phyloP scores from a whole-genome alignment of 495 filamentous ascomycete species.

The Penicillium dipodomyicola region DNA sequence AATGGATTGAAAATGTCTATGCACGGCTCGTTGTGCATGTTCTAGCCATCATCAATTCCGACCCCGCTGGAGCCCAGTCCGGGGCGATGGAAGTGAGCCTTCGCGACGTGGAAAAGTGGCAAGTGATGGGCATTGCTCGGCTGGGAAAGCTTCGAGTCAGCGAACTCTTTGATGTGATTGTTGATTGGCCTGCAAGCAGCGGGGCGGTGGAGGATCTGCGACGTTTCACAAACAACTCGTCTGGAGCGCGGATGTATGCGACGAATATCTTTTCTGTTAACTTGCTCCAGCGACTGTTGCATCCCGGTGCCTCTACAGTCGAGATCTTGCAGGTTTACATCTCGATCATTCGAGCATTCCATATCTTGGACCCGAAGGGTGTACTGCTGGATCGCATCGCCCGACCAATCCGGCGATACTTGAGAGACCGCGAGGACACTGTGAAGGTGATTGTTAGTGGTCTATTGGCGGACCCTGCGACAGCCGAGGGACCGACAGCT shows the following conservation, averaged over 20 bases:
- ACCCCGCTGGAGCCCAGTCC: slow-evolving; percentile 21
- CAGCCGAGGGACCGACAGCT: slow-evolving; percentile 36
- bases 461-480: slow-evolving; percentile 66
- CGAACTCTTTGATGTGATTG: slow-evolving; percentile 85
- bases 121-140: slow-evolving; percentile 71
- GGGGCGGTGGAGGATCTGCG: slow-evolving; percentile 84
- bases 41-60: slow-evolving; percentile 45
- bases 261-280: slow-evolving; percentile 68
- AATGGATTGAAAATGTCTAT: slow-evolving; percentile 73
- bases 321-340: slow-evolving; percentile 91
- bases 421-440: slow-evolving; percentile 92
- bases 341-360: slow-evolving; percentile 84
- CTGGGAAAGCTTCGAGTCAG: slow-evolving; percentile 76
- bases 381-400: slow-evolving; percentile 87
- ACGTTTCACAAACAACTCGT: slow-evolving; percentile 55
- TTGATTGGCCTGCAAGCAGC: slow-evolving; percentile 74
- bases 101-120: slow-evolving; percentile 71
- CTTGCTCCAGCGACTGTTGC: slow-evolving; percentile 71
- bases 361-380: slow-evolving; percentile 84
- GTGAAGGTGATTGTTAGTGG: slow-evolving; percentile 83
- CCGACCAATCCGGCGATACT: slow-evolving; percentile 75
- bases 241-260: slow-evolving; percentile 58
- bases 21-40: slow-evolving; percentile 65
- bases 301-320: slow-evolving; percentile 84
- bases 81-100: slow-evolving; percentile 47